Evolutionary conservation across 192 early-diverging fungal species (phyloP).

Genomic region (Oehlia diaphana): DNA sequence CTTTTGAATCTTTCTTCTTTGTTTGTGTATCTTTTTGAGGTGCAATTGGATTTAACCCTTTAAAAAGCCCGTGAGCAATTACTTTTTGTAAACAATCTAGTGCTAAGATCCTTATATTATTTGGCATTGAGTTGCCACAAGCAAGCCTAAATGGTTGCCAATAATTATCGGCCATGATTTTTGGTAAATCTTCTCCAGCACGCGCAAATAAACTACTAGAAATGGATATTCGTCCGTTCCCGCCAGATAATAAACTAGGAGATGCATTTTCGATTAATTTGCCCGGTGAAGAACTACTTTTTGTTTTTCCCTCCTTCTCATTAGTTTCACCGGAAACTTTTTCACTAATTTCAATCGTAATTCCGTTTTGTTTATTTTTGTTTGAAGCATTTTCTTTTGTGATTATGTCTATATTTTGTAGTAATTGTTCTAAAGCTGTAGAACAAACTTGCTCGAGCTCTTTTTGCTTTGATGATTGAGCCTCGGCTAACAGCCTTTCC

Average conservation of each 20-base stretch:
- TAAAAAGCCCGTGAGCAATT: conserved; percentile 45
- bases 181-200: conserved; percentile 40
- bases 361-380: conserved; percentile 1
- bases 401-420: conserved; percentile 35
- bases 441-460: conserved; percentile 40
- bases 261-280: not conserved
- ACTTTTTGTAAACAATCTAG: conserved; percentile 46
- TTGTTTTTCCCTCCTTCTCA: not conserved
- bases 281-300: not conserved
- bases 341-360: not conserved
- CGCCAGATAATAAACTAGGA: conserved; percentile 24
- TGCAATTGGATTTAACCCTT: conserved; percentile 32
- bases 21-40: conserved; percentile 30
- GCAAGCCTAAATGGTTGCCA: conserved; percentile 46
- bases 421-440: conserved; percentile 37
- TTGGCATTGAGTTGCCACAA: conserved; percentile 38
- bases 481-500: conserved; percentile 47
- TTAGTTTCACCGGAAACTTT: not conserved
- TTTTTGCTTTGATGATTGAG: conserved; percentile 41
- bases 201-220: conserved; percentile 31
- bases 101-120: conserved; percentile 40
- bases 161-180: conserved; percentile 42
- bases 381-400: conserved; percentile 24
- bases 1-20: conserved; percentile 32
- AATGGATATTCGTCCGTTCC: conserved; percentile 20